Base-by-base conservation (phyloP, 257 asterid genomes). In the Nicotiana sylvestris region DNA sequence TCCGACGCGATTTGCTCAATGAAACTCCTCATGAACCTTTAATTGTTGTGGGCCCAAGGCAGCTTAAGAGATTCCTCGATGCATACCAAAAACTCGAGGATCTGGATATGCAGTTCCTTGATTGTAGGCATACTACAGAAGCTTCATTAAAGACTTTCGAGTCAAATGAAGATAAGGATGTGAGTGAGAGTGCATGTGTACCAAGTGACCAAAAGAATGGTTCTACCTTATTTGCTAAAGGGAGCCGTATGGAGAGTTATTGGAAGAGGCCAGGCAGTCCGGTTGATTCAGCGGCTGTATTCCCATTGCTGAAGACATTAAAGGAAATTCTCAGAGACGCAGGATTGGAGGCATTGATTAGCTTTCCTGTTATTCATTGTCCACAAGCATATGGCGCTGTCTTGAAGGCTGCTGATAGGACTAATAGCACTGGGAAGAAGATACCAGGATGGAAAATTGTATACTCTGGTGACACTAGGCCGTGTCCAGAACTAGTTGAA, bases 381-480 rank as follows among this genome's bases (percentile, higher is more conserved):
- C 95, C 97, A 5, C 97, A 93, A 82, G 94, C 99, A 7, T 93
- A 82, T 83, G 98, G 99, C 25, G 92, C 92, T 1, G 89, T 39
- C 10, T 80, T 94, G 79, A 88, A 92, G 92, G 98, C 95, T 4
- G 77, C 94, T 5, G 83, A 84, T 69, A 90, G 97, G 89, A 55
- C 87, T 25, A 91, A 90, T 82, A 37, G 82, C 6, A 84, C 78
- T 0, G 97, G 98, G 32, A 94, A 93, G 79, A 89, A 84, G 64
- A 88, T 92, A 43, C 98, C 98, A 0, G 98, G 99, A 29, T 96
- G 99, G 98, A 94, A 94, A 85, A 82, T 96, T 60, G 99, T 91
- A 70, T 96, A 96, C 91, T 96, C 99, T 1, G 99, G 99, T 5
- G 99, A 96, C 87, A 96, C 99, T 72, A 83, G 99, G 86, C 99